Base-by-base conservation (phyloP, 495 filamentous ascomycete species). In the Emericellopsis terricola region DNA sequence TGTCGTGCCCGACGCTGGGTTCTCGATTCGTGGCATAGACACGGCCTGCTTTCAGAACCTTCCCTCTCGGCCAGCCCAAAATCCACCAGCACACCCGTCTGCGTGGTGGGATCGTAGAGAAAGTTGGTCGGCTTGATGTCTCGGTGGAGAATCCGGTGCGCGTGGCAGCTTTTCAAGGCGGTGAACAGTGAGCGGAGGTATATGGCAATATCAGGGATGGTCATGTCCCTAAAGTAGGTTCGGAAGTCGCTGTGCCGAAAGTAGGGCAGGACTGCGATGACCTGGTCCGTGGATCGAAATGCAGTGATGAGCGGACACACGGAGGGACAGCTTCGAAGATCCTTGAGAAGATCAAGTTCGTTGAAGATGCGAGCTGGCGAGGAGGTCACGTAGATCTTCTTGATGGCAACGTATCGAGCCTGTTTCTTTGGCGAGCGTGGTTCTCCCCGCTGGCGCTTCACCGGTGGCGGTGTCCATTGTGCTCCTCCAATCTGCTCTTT, bases 61-160 rank as follows among this genome's bases (percentile, higher is more conserved):
- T 82, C 73, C 20, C 78, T 59, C 57, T 97, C 89, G 19, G 89
- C 89, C 9, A 97, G 68, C 17, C 89, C 89, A 57, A 97, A 97
- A 51, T 97, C 89, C 4, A 94, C 87, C 9, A 97, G 66, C 2
- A 97, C 89, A 11, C 89, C 89, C 35, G 81, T 74, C 43, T 71
- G 66, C 39, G 79, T 64, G 3, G 74, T 56, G 3, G 81, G 78
- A 40, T 93, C 86, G 61, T 96, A 99, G 20, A 99, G 70, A 48
- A 99, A 99, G 49, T 99, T 99, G 9, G 89, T 99, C n/a, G 89
- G 89, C 52, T 99, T 99, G 51, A 99, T 94, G 52, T 99, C 89
- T 35, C 89, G 77, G 50, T 99, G 89, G 13, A 99, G 64, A 37
- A 99, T 94, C 14, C 68, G 60, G 45, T 77, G 72, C 23, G 63